phyloP scores from a whole-genome alignment of 805 yeast genomes.

The Lipomyces oligophaga region DNA sequence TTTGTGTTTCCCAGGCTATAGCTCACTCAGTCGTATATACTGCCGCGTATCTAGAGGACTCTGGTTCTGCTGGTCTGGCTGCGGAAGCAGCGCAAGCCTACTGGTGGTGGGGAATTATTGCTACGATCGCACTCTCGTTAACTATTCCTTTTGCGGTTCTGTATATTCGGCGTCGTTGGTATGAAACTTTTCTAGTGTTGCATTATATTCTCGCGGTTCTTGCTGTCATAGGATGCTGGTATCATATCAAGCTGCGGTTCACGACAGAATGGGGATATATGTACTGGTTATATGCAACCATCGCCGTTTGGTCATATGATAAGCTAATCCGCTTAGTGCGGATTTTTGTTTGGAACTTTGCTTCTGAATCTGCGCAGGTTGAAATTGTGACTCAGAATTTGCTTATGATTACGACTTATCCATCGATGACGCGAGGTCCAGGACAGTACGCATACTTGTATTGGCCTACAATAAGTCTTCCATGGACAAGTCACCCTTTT shows the following conservation, averaged over 20 bases:
- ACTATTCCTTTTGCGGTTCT: constrained; percentile 50
- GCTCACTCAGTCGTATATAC: constrained; percentile 61
- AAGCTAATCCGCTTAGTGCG: constrained; percentile 54
- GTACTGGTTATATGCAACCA: constrained; percentile 50
- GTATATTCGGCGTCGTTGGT: constrained; percentile 48
- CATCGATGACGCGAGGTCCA: background rate
- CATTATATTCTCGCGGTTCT: constrained; percentile 56
- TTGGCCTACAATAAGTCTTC: background rate
- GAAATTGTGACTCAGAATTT: background rate
- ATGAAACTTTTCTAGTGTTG: constrained; percentile 54
- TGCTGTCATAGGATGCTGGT: constrained; percentile 55
- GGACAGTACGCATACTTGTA: background rate
- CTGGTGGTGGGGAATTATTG: constrained; percentile 40
- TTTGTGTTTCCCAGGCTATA: constrained; percentile 46
- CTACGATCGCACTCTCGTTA: constrained; percentile 40
- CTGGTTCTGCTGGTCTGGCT: background rate
- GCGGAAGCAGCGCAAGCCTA: background rate
- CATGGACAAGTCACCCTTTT: constrained; percentile 1
- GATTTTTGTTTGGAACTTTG: constrained; percentile 36
- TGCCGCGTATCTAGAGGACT: constrained; percentile 26
- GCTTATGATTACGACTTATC: background rate
- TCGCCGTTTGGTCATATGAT: constrained; percentile 68
- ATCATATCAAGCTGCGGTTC: constrained; percentile 41
- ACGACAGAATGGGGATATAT: constrained; percentile 45
- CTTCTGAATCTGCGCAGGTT: background rate